Evolutionary conservation across 192 early-diverging fungal species (phyloP).

Genomic region (Linderina pennispora): DNA sequence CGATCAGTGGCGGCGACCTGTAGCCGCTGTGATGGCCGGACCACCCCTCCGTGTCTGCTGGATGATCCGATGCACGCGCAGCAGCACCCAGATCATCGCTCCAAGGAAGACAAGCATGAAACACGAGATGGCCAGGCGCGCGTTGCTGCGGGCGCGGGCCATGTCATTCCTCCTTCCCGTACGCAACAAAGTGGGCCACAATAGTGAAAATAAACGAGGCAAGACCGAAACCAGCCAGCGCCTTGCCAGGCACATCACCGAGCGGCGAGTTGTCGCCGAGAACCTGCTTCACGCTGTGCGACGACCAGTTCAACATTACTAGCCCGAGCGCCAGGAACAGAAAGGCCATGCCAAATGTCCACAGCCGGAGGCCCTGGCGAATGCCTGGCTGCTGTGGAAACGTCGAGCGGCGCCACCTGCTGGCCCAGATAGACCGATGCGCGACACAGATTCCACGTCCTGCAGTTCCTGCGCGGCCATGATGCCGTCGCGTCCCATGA

Average conservation of each 20-base stretch:
- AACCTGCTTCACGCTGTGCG: slow-evolving; percentile 14
- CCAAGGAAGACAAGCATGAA: slow-evolving; percentile 12
- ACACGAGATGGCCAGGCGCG: slow-evolving; percentile 14
- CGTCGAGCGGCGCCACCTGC: slow-evolving; percentile 22
- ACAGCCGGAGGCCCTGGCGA: slow-evolving; percentile 28
- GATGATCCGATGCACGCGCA: slow-evolving; percentile 10
- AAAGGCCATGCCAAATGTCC: slow-evolving; percentile 29
- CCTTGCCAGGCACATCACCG: slow-evolving; percentile 3
- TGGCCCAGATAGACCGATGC: slow-evolving; percentile 22
- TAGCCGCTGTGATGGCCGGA: slow-evolving; percentile 15
- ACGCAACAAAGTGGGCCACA: slow-evolving; percentile 24
- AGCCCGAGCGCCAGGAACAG: slow-evolving; percentile 30
- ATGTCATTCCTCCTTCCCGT: slow-evolving; percentile 2
- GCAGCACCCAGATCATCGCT: slow-evolving; percentile 11
- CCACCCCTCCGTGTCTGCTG: slow-evolving; percentile 13
- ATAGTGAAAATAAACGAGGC: slow-evolving; percentile 8
- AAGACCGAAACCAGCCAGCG: slow-evolving; percentile 17
- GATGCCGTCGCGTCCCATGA: slow-evolving; percentile 32
- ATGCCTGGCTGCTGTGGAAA: slow-evolving; percentile 18
- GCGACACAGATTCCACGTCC: slow-evolving; percentile 30
- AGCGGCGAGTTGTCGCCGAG: slow-evolving; percentile 18
- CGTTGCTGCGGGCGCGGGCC: slow-evolving; percentile 26
- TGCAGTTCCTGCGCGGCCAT: slow-evolving; percentile 41
- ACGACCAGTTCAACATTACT: slow-evolving; percentile 19
- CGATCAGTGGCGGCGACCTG: slow-evolving; percentile 14